Base-by-base conservation (phyloP, 1,284 basidiomycete genomes). In the Puccinia horiana region DNA sequence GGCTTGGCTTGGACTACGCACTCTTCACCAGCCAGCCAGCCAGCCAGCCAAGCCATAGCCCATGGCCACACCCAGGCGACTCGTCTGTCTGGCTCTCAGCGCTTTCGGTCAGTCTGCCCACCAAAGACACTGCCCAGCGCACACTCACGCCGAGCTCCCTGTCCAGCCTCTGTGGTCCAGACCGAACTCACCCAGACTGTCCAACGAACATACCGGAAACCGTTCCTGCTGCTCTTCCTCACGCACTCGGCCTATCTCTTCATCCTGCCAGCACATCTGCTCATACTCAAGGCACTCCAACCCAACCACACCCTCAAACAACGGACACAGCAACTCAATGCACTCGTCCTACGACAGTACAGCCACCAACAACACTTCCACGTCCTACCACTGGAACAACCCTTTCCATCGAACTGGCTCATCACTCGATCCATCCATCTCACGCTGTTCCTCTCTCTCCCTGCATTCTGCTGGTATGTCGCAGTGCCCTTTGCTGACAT, bases 231-330 rank as follows among this genome's bases (percentile, higher is more conserved):
- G 23, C 56, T 76, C 20, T 76, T 61, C 40, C 61, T 76, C 37
- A 76, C 54, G n/a, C 75, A 76, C 61, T 76, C 75, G 5, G 56
- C 56, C 8, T 76, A 76, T 63, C 6, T 76, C 18, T 29, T 18
- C 61, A 76, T 76, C 29, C 61, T 76, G 29, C 75, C 75, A 16
- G 23, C 63, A 32, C 75, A 76, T 63, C 75, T 76, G 5, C 40
- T 76, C 18, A 32, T 76, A 16, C 56, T 63, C 49, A 42, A 47
- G 37, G 18, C 63, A 11, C 20, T 76, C 18, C 20, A 40, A 37
- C 44, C 56, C 9, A 35, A n/a, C 26, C 6, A 40, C 61, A 40
- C 14, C 12, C 20, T 65, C 61, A 23, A 12, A 1, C 35, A 37
- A 14, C 1, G 61, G 40, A 1, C 20, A 1, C 14, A 3, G 12